Evolutionary conservation across 768 basidiomycete genomes (phyloP), one percentile per base, ranked within the genome.

Genomic region (Suillus subalutaceus): DNA sequence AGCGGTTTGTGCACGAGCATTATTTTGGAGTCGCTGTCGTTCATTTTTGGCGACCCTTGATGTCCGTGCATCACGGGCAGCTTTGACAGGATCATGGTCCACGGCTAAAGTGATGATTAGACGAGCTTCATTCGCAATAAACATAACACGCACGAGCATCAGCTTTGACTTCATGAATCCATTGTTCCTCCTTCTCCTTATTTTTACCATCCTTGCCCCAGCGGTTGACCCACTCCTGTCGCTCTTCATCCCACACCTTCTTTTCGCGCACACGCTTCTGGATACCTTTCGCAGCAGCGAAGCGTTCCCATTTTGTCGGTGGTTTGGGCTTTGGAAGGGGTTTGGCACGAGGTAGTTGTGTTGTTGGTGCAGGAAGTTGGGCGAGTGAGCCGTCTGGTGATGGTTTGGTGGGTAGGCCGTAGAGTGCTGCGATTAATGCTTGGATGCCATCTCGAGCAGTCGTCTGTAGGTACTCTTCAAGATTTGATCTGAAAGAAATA

Each of bases 251-350:
- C 93, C 93, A 99, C 6, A 89, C 86, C 71, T 89, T 89, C 80
- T 86, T 91, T 15, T 97, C 94, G 55, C 86, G 86, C 58, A 80
- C 85, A 73, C 81, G 87, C 72, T 97, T 88, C 72, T 88, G 87
- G 72, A 99, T 99, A 44, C 97, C 97, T 81, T 97, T 98, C 44
- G 93, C 90, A 57, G 89, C 88, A 6, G 97, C 97, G 73, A 99
- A 99, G 64, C 87, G 84, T 81, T 99, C 94, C 97, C 97, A 99
- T 78, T 97, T 99, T 8, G 97, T 99, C 41, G 85, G 88, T 10
- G 91, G 90, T 79, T 97, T 97, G 3, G 92, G 91, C 72, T 95
- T 96, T 0, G 96, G 97, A 3, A 99, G 82, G 0, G 93, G 94
- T 76, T 99, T 99, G 38, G 95, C 86, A 30, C 97, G 87, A 0